Percentiles rank a stretch among this genome's conserved stretches.
phyloP scores from a whole-genome alignment of 345 rosid genomes.

The Eucalyptus regnans region DNA sequence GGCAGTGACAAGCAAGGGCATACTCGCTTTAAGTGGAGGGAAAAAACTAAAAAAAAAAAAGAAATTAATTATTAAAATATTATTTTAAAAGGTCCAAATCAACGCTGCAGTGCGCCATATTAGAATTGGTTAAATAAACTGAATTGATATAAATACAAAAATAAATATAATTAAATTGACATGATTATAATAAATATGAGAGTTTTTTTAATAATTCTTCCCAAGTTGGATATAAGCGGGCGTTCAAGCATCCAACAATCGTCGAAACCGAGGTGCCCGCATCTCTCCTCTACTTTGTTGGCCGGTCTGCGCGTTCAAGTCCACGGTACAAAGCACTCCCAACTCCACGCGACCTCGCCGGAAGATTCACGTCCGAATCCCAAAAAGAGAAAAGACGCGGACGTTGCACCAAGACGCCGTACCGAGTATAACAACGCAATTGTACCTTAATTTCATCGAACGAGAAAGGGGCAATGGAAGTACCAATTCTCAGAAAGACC shows the following conservation, averaged over 20 bases:
- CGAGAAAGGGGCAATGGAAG: background rate
- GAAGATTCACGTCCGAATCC: background rate
- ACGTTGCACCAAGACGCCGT: background rate
- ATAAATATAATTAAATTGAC: no score
- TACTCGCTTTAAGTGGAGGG: no score
- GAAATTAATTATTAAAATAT: no score
- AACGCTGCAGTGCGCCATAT: fast-evolving
- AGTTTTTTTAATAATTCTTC: fast-evolving
- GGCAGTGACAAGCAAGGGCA: no score
- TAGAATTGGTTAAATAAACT: fast-evolving
- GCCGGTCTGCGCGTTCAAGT: background rate
- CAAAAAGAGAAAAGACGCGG: background rate
- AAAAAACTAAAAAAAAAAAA: no score
- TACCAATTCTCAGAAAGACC: background rate
- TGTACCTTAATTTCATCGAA: background rate
- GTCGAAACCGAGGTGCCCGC: background rate
- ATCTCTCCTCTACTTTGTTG: background rate
- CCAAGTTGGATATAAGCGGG: background rate
- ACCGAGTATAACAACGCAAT: background rate
- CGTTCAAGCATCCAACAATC: no score
- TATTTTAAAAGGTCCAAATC: no score
- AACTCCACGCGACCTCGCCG: background rate
- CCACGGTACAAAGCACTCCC: background rate
- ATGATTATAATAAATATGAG: no score
- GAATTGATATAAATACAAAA: no score